Percentiles rank a stretch among this genome's conserved stretches.
Conservation (phyloP, 371 early-diverging fungal species). For the Apophysomyces ossiformis region DNA sequence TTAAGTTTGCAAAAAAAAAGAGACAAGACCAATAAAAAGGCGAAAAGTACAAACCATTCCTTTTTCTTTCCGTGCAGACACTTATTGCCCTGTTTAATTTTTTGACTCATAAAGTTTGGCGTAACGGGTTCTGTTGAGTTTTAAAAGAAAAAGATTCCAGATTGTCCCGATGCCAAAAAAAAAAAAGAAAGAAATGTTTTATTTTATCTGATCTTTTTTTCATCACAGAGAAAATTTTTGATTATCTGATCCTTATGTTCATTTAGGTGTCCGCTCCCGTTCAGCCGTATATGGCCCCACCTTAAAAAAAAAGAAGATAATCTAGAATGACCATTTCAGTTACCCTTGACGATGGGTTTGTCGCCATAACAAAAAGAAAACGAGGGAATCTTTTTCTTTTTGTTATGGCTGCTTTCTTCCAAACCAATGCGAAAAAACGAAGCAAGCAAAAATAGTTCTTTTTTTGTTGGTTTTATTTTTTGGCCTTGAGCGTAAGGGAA, state of each 20-base stretch:
- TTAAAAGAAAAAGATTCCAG: conserved; percentile 1
- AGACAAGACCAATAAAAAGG: neutral
- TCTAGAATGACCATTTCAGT: too few relatives aligned
- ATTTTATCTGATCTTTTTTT: conserved; percentile 1
- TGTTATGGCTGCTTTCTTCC: too few relatives aligned
- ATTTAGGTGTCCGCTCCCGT: neutral
- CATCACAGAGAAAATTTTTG: neutral
- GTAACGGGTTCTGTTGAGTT: too few relatives aligned
- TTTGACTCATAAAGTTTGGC: neutral
- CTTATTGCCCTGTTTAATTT: neutral
- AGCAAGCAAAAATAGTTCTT: too few relatives aligned
- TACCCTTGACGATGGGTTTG: too few relatives aligned
- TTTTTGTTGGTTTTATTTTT: too few relatives aligned
- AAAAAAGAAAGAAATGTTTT: neutral
- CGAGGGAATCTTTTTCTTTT: too few relatives aligned
- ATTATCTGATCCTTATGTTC: neutral
- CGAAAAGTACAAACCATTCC: neutral
- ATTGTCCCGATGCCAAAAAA: conserved; percentile 6
- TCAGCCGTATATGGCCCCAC: too few relatives aligned
- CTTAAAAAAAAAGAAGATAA: too few relatives aligned
- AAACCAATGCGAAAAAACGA: too few relatives aligned
- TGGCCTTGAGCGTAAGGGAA: too few relatives aligned
- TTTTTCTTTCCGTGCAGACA: neutral
- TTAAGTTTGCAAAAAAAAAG: neutral
- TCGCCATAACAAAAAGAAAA: too few relatives aligned